A percentile compares a stretch with the other conserved stretches of the same genome.
Conservation (phyloP, 2,329 filamentous ascomycete species). For the Beauveria sp. region DNA sequence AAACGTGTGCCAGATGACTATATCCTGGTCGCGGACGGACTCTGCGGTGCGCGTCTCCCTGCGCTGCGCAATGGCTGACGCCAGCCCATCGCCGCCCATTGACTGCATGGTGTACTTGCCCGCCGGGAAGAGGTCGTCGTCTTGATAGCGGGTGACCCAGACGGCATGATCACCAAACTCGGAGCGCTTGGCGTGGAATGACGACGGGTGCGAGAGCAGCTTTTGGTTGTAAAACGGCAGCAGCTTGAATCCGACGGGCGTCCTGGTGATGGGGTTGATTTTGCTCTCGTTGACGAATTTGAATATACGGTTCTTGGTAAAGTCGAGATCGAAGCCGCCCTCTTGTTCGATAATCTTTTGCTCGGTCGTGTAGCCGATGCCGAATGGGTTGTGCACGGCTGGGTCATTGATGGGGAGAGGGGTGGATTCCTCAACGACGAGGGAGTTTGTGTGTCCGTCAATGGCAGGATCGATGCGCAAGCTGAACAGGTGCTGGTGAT, state of each 20-base stretch:
- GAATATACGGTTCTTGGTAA: constrained; percentile 39
- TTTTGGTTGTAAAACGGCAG: constrained; percentile 38
- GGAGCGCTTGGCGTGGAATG: constrained; percentile 32
- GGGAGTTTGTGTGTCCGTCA: constrained; percentile 50
- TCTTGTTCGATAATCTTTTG: constrained; percentile 36
- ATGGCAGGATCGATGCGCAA: constrained; percentile 57
- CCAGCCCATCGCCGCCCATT: constrained; percentile 28
- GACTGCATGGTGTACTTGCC: constrained; percentile 43
- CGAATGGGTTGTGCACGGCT: constrained; percentile 42
- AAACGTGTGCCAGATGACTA: constrained; percentile 51
- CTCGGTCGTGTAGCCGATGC: constrained; percentile 36
- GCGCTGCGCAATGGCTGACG: constrained; percentile 21
- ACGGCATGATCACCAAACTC: constrained; percentile 36
- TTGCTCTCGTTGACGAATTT: constrained; percentile 39
- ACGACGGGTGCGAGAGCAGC: constrained; percentile 31
- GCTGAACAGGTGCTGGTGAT: constrained; percentile 63
- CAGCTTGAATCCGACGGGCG: constrained; percentile 39
- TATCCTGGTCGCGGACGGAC: constrained; percentile 39
- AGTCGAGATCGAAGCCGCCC: constrained; percentile 41
- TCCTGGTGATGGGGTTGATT: constrained; percentile 35
- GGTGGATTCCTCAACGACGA: constrained; percentile 32
- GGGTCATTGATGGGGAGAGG: constrained; percentile 36
- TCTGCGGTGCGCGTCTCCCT: constrained; percentile 22
- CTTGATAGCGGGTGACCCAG: constrained; percentile 37
- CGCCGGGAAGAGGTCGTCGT: constrained; percentile 35